These are phyloP conservation scores for Ustilago lituana DNA, from an alignment of 1,284 basidiomycete genomes.

Conservation along the genomic window DNA sequence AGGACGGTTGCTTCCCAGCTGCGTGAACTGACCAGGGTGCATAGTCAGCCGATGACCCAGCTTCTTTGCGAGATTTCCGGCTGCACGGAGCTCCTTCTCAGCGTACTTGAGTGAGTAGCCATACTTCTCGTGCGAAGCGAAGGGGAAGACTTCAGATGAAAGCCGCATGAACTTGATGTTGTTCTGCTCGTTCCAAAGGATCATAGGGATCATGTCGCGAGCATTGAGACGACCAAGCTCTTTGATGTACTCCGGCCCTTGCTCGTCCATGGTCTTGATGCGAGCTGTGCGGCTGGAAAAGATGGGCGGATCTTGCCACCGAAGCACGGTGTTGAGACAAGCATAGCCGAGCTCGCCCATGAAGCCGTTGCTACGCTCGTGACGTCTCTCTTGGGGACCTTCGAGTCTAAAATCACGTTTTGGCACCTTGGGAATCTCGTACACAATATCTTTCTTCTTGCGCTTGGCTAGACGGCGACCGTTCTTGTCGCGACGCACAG, in stretches of 20 bases:
- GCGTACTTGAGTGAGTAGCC: conserved; percentile 83
- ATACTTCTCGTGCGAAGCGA: conserved; percentile 81
- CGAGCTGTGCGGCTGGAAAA: conserved; percentile 82
- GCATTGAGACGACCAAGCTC: conserved; percentile 80
- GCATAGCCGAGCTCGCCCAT: conserved; percentile 73
- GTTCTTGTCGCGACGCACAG: conserved; percentile 67
- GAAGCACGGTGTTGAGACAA: conserved; percentile 83
- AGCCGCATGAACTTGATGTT: conserved; percentile 63
- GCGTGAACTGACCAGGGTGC: conserved; percentile 85
- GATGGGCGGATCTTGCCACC: conserved; percentile 76
- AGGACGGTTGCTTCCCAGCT: conserved; percentile 80
- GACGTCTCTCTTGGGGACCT: conserved; percentile 37
- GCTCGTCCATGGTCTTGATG: conserved; percentile 80
- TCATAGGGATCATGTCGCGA: conserved; percentile 75
- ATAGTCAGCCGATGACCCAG: conserved; percentile 83
- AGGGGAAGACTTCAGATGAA: conserved; percentile 82
- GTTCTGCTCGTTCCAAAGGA: conserved; percentile 68
- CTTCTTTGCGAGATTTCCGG: conserved; percentile 79
- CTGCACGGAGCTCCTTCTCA: conserved; percentile 71
- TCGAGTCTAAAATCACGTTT: conserved; percentile 53
- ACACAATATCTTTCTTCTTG: conserved; percentile 73
- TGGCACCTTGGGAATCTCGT: conserved; percentile 74
- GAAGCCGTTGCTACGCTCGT: conserved; percentile 46
- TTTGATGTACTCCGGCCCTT: conserved; percentile 82
- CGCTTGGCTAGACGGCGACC: conserved; percentile 69